Percentiles rank a stretch among this genome's conserved stretches.
Conservation (phyloP, 129 eudicot species). For the Helianthus annuus region HanXRQr2.0-SUNRISE NC_035440.2:5793623-5794122, state of each 20-base stretch:
- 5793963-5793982: constrained; percentile 62
- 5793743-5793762: background rate
- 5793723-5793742: background rate
- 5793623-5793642: constrained; percentile 50
- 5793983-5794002: constrained; percentile 73
- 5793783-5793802: too few species aligned
- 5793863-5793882: constrained; percentile 63
- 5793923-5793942: constrained; percentile 62
- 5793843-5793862: constrained; percentile 70
- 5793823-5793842: constrained; percentile 53
- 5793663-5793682: constrained; percentile 4
- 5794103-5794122: too few species aligned
- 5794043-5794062: constrained; percentile 52
- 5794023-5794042: constrained; percentile 91
- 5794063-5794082: too few species aligned
- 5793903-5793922: constrained; percentile 65
- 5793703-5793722: constrained; percentile 6
- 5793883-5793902: constrained; percentile 61
- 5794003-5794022: constrained; percentile 56
- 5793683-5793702: background rate
- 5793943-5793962: constrained; percentile 73
- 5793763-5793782: too few species aligned
- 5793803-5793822: too few species aligned
- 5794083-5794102: too few species aligned
- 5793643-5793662: background rate